phyloP scores from a whole-genome alignment of 768 basidiomycete genomes.

The Tulasnella sp. region DNA sequence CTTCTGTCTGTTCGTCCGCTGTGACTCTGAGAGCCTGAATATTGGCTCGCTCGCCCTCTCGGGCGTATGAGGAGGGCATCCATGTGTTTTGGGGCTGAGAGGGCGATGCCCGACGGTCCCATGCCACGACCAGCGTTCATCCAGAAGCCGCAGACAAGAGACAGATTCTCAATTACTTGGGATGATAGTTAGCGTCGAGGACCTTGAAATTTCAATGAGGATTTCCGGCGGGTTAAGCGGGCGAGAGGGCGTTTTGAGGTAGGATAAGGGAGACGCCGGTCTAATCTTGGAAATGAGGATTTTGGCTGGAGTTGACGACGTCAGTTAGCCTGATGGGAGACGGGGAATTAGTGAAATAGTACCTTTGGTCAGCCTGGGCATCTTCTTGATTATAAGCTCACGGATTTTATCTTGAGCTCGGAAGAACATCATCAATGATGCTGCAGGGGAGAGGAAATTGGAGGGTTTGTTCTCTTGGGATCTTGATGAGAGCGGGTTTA shows the following conservation, averaged over 20 bases:
- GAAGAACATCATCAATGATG: neutral
- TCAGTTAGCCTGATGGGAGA: neutral
- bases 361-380: neutral
- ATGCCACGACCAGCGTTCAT: neutral
- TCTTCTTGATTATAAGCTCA: neutral
- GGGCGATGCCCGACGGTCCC: neutral
- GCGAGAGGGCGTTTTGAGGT: neutral
- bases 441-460: too few relatives aligned
- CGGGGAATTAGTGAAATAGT: neutral
- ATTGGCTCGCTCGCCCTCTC: neutral
- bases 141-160: neutral
- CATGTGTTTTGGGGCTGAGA: neutral
- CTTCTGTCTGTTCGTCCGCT: neutral
- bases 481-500: too few relatives aligned
- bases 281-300: neutral
- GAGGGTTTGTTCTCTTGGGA: too few relatives aligned
- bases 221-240: neutral
- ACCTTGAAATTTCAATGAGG: neutral
- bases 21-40: neutral
- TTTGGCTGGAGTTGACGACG: neutral
- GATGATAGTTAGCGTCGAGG: neutral
- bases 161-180: neutral
- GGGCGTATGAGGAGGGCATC: neutral
- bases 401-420: neutral
- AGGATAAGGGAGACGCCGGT: neutral